These are phyloP conservation scores for Podospora tetraspora DNA, from an alignment of 495 filamentous ascomycete genomes.

Conservation along the genomic window DNA sequence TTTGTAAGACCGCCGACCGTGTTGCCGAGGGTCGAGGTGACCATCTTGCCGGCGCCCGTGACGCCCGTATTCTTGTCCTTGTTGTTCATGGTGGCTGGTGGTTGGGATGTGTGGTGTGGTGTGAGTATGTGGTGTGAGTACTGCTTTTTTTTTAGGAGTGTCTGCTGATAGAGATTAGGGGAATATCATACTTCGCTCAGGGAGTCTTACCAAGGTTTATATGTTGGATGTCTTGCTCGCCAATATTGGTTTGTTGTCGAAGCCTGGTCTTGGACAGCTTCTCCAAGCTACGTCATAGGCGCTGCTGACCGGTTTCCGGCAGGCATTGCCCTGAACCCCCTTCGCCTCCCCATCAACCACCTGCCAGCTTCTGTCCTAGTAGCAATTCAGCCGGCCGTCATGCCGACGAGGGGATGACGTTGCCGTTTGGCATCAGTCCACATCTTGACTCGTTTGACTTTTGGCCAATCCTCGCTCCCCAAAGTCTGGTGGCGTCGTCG, in stretches of 20 bases:
- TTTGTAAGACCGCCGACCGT: conserved; percentile 52
- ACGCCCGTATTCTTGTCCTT: conserved; percentile 49
- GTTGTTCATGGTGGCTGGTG: conserved; percentile 29
- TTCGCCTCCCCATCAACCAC: not conserved
- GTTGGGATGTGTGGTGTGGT: conserved; percentile 4
- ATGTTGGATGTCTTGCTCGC: not conserved
- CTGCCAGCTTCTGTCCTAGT: not conserved
- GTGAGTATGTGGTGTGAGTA: not conserved
- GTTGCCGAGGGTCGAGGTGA: conserved; percentile 53
- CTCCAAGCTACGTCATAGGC: not conserved
- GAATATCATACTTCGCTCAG: not conserved
- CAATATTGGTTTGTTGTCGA: not conserved
- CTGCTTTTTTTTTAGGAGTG: not conserved
- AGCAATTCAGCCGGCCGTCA: not conserved
- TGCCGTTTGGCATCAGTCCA: not conserved
- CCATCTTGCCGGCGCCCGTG: conserved; percentile 59
- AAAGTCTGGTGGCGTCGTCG: not conserved
- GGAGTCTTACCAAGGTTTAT: not conserved
- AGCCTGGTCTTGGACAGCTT: not conserved
- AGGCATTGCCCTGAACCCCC: not conserved
- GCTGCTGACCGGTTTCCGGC: not conserved
- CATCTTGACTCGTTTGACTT: not conserved
- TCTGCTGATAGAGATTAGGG: not conserved
- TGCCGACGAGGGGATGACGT: not conserved
- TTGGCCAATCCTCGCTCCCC: not conserved